Evolutionary conservation across 192 early-diverging fungal species (phyloP), one percentile per base, ranked within the genome.

Genomic region (Mortierella antarctica): DNA sequence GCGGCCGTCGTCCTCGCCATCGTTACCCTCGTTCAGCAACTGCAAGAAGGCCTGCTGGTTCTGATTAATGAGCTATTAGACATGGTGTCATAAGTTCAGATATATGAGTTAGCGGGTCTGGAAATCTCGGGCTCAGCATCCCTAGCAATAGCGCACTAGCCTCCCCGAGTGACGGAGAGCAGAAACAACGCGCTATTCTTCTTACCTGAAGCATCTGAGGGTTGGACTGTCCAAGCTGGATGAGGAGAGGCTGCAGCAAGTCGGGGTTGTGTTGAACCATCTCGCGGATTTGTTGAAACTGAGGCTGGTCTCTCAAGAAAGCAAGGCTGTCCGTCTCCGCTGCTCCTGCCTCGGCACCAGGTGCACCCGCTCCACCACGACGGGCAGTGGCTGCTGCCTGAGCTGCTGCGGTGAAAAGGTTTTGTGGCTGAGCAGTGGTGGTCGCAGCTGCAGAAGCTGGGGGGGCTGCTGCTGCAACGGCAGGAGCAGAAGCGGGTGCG

Each of bases 211-310:
- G 71, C 61, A 99, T 88, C 61, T 94, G 88, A 41, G 97, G 97
- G 71, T 98, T 95, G 52, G 89, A 86, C 82, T 90, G 89, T 2
- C 91, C 95, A 65, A 98, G 82, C 82, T 96, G 92, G 61, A 91
- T 84, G 68, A 99, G 84, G 23, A 99, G 85, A 51, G 94, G 94
- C 75, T 93, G 91, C 52, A 99, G 84, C 73, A 98, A 85, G 18
- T 89, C 86, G 54, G 97, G 97, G 85, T 98, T 94, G 14, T 86
- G 78, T 57, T 93, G 95, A 21, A 98, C 91, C 65, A 97, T 69
- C 75, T 93, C 91, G 58, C 96, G 94, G 48, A 99, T 89, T 76
- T 96, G 92, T 73, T 96, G 94, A 80, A 98, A 97, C 75, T 98
- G 96, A 42, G 95, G 93, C 55, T 90, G 88, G 56, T 92, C 89